Base-by-base conservation (phyloP, 2,329 filamentous ascomycete species). In the Metarhizium rileyi region DNA sequence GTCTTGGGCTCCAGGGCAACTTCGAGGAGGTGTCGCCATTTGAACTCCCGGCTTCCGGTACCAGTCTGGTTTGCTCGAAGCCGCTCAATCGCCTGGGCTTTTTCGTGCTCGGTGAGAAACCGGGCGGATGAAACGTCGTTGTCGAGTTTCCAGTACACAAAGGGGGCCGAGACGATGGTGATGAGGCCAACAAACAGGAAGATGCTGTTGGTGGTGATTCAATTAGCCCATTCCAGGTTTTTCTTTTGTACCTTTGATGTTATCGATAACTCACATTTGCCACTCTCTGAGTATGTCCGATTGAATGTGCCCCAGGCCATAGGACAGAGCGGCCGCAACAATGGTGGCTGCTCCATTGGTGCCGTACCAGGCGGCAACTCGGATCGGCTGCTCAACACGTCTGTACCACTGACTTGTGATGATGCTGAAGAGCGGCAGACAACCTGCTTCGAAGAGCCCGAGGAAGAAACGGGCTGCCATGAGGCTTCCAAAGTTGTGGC, bases 11-110 rank as follows among this genome's bases (percentile, higher is more conserved):
- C 76, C 0, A 71, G 50, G 3, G 70, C 56, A 0, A 68, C 63
- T 52, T 80, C 74, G 16, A 76, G 70, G 1, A 85, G 69, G 54
- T 93, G 87, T 22, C 77, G 73, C 67, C 75, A 71, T 54, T 85
- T 85, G 65, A 84, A 86, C 53, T 85, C 75, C 55, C 81, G 81
- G 53, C 80, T 85, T 1, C 83, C 84, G 16, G 86, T 82, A 0
- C 87, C 87, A 52, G 87, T 87, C 61, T 88, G 81, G 57, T 91
- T 91, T 22, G 80, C 73, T 0, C 86, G 74, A 5, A 91, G 78
- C 0, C 87, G 75, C 54, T 88, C 86, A 25, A 90, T 70, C 0
- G 83, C 84, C 40, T 88, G 72, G 0, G 81, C 62, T 12, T 80
- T 79, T 55, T 91, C 87, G 43, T 80, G 73, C 47, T 83, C 76